Evolutionary conservation across 83 land plant species (phyloP).

Genomic region (Isoetes engelmannii): DNA sequence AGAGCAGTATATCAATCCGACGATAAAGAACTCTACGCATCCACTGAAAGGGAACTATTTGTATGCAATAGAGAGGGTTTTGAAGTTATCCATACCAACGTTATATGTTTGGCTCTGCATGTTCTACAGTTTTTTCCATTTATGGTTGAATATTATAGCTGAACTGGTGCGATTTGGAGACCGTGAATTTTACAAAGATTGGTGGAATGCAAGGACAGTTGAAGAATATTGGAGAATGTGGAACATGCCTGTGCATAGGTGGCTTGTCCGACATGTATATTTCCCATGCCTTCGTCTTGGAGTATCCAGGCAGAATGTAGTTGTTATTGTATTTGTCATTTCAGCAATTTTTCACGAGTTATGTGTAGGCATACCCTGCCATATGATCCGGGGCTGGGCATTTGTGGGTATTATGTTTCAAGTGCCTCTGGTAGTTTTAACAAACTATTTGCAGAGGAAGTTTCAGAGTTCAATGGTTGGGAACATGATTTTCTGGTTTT

Average conservation of each 20-base stretch:
- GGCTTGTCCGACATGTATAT: slow-evolving; percentile 95
- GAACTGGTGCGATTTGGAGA: slow-evolving; percentile 91
- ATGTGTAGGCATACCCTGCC: slow-evolving; percentile 84
- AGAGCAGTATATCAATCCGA: slow-evolving; percentile 94
- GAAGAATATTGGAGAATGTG: slow-evolving; percentile 43
- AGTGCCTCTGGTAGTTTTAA: slow-evolving; percentile 82
- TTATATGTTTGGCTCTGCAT: slow-evolving; percentile 97
- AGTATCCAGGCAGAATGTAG: slow-evolving; percentile 31
- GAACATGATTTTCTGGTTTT: slow-evolving; percentile 42
- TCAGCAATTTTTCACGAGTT: slow-evolving; percentile 40
- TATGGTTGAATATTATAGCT: slow-evolving; percentile 92
- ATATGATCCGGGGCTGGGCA: slow-evolving; percentile 84
- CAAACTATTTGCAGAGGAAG: slow-evolving; percentile 62
- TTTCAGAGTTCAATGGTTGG: slow-evolving; percentile 75
- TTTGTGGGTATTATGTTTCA: slow-evolving; percentile 89
- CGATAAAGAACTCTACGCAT: slow-evolving; percentile 82
- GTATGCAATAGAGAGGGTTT: slow-evolving; percentile 80
- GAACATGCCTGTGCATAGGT: slow-evolving; percentile 77
- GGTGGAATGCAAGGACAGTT: slow-evolving; percentile 98
- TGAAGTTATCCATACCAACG: slow-evolving; percentile 91
- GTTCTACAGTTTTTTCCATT: slow-evolving; percentile 91
- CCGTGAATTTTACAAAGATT: slow-evolving; percentile 95
- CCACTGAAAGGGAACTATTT: slow-evolving; percentile 87
- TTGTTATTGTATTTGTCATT: slow-evolving; percentile 21
- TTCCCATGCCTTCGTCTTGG: slow-evolving; percentile 78